Percentiles rank a stretch among this genome's conserved stretches.
phyloP scores from a whole-genome alignment of 2,329 filamentous ascomycete genomes.

The Phaeosphaeriaceae sp. region DNA sequence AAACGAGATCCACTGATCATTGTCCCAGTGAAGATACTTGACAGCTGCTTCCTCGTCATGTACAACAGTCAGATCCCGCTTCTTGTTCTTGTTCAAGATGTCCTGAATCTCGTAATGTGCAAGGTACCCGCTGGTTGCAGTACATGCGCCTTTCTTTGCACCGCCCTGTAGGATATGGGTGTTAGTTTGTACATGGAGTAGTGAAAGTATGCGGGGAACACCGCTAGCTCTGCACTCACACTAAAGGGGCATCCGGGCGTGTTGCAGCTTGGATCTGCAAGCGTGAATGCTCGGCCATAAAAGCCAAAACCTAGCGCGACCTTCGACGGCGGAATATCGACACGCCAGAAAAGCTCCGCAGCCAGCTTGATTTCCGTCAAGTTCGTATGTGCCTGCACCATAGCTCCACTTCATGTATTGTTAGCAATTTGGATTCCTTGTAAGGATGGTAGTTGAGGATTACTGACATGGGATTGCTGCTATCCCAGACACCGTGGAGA shows the following conservation, averaged over 20 bases:
- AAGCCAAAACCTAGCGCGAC: conserved; percentile 48
- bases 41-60: conserved; percentile 7
- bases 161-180: no score
- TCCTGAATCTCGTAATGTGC: background rate
- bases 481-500: no score
- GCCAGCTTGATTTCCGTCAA: conserved; percentile 53
- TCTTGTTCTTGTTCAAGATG: conserved; percentile 2
- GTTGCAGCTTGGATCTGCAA: conserved; percentile 18
- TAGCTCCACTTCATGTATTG: no score
- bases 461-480: no score
- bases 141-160: conserved; percentile 1
- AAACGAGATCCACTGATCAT: conserved; percentile 35
- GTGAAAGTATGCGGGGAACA: no score
- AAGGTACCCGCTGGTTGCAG: conserved; percentile 1
- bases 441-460: no score
- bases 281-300: conserved; percentile 50
- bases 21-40: conserved; percentile 24
- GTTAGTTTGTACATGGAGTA: no score
- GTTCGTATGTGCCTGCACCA: conserved; percentile 49
- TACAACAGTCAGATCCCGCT: background rate
- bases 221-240: no score
- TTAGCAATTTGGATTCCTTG: no score
- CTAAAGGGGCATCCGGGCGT: conserved; percentile 11
- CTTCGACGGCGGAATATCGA: conserved; percentile 48
- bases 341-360: conserved; percentile 56